These are phyloP conservation scores for Botryotinia convoluta DNA, from an alignment of 2,329 filamentous ascomycete species.

Conservation along the genomic window DNA sequence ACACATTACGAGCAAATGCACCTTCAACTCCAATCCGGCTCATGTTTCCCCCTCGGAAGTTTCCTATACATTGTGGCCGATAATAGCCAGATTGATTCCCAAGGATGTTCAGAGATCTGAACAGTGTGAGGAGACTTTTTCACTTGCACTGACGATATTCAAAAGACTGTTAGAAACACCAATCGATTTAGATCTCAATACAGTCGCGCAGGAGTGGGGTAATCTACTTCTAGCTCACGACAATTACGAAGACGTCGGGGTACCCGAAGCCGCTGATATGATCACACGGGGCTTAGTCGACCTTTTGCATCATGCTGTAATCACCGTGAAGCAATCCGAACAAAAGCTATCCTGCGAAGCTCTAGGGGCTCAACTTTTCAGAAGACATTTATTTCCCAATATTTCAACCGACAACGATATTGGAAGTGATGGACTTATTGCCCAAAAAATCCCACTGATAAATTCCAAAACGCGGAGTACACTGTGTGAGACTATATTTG, in stretches of 20 bases:
- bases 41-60: slow-evolving; percentile 42
- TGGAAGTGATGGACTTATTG: slow-evolving; percentile 31
- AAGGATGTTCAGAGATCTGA: slow-evolving; percentile 26
- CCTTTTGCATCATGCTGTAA: slow-evolving; percentile 38
- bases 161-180: slow-evolving; percentile 41
- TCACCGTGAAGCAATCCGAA: slow-evolving; percentile 32
- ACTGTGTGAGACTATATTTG: slow-evolving; percentile 59
- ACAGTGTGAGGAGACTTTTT: slow-evolving; percentile 40
- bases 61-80: slow-evolving; percentile 49
- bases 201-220: slow-evolving; percentile 36
- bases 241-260: slow-evolving; percentile 43
- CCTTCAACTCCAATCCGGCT: slow-evolving; percentile 32
- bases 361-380: slow-evolving; percentile 55
- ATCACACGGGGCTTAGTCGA: slow-evolving; percentile 41
- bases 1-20: slow-evolving; percentile 36
- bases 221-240: slow-evolving; percentile 42
- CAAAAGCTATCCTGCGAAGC: slow-evolving; percentile 35
- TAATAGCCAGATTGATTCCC: slow-evolving; percentile 33
- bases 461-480: slow-evolving; percentile 54
- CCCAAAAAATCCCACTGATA: slow-evolving; percentile 48
- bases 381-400: slow-evolving; percentile 62
- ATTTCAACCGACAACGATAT: slow-evolving; percentile 42
- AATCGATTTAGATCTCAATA: slow-evolving; percentile 28
- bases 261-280: slow-evolving; percentile 37
- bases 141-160: slow-evolving; percentile 44